These are phyloP conservation scores for Elymus sibiricus DNA, from an alignment of 176 grass and related monocot species.

Conservation along the genomic window DNA sequence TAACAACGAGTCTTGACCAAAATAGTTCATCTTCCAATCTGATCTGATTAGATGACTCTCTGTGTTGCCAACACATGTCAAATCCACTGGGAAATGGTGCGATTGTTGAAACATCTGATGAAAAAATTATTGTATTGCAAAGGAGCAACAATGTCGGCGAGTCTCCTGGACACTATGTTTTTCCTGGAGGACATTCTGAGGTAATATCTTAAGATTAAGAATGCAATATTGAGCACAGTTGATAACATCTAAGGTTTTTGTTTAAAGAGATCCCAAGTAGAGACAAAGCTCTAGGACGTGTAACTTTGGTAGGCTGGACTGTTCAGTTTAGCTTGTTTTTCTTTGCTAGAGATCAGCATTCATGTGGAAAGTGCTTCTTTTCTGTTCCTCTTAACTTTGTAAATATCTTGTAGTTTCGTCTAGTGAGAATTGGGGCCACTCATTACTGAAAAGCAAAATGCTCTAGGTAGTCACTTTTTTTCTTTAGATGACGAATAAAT, in stretches of 20 bases:
- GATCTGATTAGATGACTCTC: constrained; percentile 48
- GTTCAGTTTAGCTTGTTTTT: not conserved
- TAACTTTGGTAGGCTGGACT: not conserved
- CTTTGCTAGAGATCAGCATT: not conserved
- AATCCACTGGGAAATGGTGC: constrained; percentile 88
- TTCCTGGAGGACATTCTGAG: constrained; percentile 94
- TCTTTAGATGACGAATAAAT: not conserved
- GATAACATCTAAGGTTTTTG: not conserved
- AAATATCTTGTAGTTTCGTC: not conserved
- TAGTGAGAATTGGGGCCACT: not conserved
- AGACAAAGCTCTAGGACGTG: not conserved
- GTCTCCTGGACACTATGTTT: constrained; percentile 89
- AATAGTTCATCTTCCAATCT: constrained; percentile 24
- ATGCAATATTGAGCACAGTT: not conserved
- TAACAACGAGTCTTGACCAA: constrained; percentile 17
- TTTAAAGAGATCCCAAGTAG: not conserved
- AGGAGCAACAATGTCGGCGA: constrained; percentile 92
- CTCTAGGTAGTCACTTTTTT: not conserved
- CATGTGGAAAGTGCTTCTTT: not conserved
- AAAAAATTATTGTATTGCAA: constrained; percentile 79
- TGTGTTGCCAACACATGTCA: constrained; percentile 74
- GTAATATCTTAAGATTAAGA: constrained; percentile 36
- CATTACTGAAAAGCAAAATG: not conserved
- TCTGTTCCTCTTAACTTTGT: not conserved
- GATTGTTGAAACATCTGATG: constrained; percentile 84